These are phyloP conservation scores for Penicillium maclennaniae DNA, from an alignment of 495 filamentous ascomycete genomes.

Conservation along the genomic window DNA sequence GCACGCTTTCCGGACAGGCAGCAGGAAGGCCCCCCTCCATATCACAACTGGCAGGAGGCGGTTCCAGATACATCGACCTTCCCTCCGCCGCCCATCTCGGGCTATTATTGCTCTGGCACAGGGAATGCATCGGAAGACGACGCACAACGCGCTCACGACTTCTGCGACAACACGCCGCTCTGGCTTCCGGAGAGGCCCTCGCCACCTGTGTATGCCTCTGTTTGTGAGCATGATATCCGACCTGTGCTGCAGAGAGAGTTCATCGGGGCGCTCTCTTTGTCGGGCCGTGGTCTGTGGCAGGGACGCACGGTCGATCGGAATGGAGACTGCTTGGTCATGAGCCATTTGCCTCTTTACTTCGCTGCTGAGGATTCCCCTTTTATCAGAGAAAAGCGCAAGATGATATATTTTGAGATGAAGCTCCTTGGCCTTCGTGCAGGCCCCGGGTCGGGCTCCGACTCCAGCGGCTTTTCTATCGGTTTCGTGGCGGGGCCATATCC, in stretches of 20 bases:
- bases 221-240: constrained; percentile 41
- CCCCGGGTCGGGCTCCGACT: constrained; percentile 30
- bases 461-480: constrained; percentile 69
- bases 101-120: constrained; percentile 61
- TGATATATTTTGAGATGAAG: constrained; percentile 77
- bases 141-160: constrained; percentile 68
- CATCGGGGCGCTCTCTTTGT: constrained; percentile 35
- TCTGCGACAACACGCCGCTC: constrained; percentile 64
- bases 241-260: constrained; percentile 47
- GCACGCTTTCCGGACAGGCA: constrained; percentile 4
- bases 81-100: constrained; percentile 74
- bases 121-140: constrained; percentile 70
- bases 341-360: constrained; percentile 72
- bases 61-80: constrained; percentile 77
- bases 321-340: constrained; percentile 51
- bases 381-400: constrained; percentile 47
- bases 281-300: constrained; percentile 39
- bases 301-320: constrained; percentile 38
- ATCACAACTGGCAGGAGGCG: constrained; percentile 76
- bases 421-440: constrained; percentile 45
- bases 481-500: constrained; percentile 82
- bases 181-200: constrained; percentile 50
- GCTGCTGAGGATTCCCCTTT: constrained; percentile 65
- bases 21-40: constrained; percentile 36
- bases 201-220: constrained; percentile 31